Percentiles rank a stretch among this genome's conserved stretches.
These are phyloP conservation scores for Ramaria sp. DNA, from an alignment of 768 basidiomycete species.

Conservation along the genomic window DNA sequence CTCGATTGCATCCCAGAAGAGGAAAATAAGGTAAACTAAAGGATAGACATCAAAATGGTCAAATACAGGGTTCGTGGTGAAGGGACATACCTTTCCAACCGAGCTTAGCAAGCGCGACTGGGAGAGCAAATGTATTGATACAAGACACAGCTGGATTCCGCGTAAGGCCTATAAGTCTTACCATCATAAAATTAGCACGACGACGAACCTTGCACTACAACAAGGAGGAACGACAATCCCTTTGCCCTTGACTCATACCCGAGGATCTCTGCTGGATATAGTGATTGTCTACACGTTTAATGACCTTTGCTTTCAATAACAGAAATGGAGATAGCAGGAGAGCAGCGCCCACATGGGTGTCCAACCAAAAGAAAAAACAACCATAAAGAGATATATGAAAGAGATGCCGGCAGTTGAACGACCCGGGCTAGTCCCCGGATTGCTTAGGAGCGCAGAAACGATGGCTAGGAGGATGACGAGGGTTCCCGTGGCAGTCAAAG, in stretches of 20 bases:
- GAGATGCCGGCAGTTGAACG: constrained; percentile 42
- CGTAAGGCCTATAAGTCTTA: constrained; percentile 20
- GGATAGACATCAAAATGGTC: constrained; percentile 3
- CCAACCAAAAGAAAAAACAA: constrained; percentile 45
- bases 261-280: constrained; percentile 45
- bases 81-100: constrained; percentile 34
- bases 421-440: constrained; percentile 19
- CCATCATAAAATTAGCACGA: background rate
- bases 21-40: constrained; percentile 40
- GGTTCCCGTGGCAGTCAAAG: constrained; percentile 28
- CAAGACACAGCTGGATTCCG: constrained; percentile 32
- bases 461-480: constrained; percentile 34
- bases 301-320: background rate
- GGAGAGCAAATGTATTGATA: constrained; percentile 43
- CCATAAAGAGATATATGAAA: constrained; percentile 26
- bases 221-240: constrained; percentile 14
- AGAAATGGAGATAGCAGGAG: background rate
- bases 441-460: constrained; percentile 35
- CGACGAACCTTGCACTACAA: constrained; percentile 2
- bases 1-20: constrained; percentile 39
- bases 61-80: background rate
- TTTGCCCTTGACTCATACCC: constrained; percentile 41
- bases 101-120: constrained; percentile 34
- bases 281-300: constrained; percentile 30
- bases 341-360: constrained; percentile 35